A percentile compares a stretch with the other conserved stretches of the same genome.
phyloP scores from a whole-genome alignment of 306 rosid genomes.

The Glycyrrhiza uralensis region DNA sequence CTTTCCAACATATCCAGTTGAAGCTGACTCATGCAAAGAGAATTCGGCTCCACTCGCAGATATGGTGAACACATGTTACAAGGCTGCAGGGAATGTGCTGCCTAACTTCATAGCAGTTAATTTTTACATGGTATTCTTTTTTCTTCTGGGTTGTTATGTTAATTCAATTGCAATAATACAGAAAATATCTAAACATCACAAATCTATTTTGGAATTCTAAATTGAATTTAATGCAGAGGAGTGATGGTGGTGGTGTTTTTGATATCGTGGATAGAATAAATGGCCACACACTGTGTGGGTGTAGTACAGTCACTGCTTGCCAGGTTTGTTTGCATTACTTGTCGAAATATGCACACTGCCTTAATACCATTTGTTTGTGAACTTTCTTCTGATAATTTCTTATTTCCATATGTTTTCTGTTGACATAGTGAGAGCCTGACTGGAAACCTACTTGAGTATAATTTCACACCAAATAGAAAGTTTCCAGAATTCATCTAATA shows the following conservation, averaged over 20 bases:
- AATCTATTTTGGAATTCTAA: slow-evolving; percentile 27
- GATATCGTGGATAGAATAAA: slow-evolving; percentile 76
- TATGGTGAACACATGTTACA: slow-evolving; percentile 83
- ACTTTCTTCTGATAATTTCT: slow-evolving; percentile 10
- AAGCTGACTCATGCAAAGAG: slow-evolving; percentile 87
- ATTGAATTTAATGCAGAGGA: slow-evolving; percentile 66
- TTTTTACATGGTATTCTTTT: slow-evolving; percentile 80
- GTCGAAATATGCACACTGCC: background rate
- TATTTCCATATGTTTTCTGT: background rate
- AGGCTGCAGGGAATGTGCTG: slow-evolving; percentile 73
- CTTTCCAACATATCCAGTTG: slow-evolving; percentile 88
- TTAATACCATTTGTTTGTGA: slow-evolving; percentile 22
- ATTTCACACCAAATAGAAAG: background rate
- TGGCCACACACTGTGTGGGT: slow-evolving; percentile 78
- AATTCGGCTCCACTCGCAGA: slow-evolving; percentile 79
- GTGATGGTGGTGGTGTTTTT: slow-evolving; percentile 92
- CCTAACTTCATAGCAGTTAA: slow-evolving; percentile 90
- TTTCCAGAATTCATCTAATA: background rate
- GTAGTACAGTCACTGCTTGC: slow-evolving; percentile 71
- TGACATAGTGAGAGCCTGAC: background rate
- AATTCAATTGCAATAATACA: background rate
- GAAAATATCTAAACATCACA: background rate
- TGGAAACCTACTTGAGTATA: background rate
- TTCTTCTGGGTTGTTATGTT: background rate
- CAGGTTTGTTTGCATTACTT: slow-evolving; percentile 61